Conservation (phyloP, 192 early-diverging fungal species). For the Allomyces javanicus region DNA sequence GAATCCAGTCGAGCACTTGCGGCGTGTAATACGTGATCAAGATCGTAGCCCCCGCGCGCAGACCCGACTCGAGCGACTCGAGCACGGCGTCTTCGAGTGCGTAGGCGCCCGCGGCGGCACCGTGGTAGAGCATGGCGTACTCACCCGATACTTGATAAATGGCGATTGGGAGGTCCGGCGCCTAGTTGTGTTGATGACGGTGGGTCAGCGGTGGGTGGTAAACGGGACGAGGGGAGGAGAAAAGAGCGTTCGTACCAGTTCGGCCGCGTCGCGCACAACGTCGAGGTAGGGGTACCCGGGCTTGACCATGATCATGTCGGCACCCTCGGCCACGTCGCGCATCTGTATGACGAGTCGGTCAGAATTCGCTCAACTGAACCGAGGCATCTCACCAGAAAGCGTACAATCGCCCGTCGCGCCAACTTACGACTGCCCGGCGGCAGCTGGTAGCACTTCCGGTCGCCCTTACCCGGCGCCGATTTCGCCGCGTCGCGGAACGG, state of each 20-base stretch:
- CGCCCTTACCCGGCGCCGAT: slow-evolving; percentile 76
- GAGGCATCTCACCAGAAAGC: not conserved
- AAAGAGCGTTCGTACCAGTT: slow-evolving; percentile 15
- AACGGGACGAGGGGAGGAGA: not conserved
- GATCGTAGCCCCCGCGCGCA: slow-evolving; percentile 78
- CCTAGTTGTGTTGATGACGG: slow-evolving; percentile 1
- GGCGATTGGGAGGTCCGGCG: slow-evolving; percentile 71
- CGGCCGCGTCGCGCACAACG: slow-evolving; percentile 68
- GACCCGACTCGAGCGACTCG: slow-evolving; percentile 60
- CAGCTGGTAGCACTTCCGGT: slow-evolving; percentile 88
- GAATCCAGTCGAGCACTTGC: slow-evolving; percentile 75
- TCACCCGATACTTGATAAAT: slow-evolving; percentile 92
- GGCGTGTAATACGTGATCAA: slow-evolving; percentile 96
- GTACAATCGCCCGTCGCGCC: slow-evolving; percentile 61
- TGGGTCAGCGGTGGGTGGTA: not conserved
- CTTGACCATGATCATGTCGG: slow-evolving; percentile 96
- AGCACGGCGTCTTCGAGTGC: slow-evolving; percentile 63
- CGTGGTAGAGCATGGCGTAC: slow-evolving; percentile 66
- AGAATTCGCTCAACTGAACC: not conserved
- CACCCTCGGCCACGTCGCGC: slow-evolving; percentile 80
- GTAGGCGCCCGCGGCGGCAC: slow-evolving; percentile 65
- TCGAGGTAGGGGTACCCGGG: slow-evolving; percentile 89
- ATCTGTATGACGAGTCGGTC: slow-evolving; percentile 2
- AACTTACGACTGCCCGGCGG: slow-evolving; percentile 73
- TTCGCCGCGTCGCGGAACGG: slow-evolving; percentile 93